Percentiles rank a stretch among this genome's conserved stretches.
Conservation (phyloP, 192 early-diverging fungal species). For the Ambispora gerdemannii region DNA sequence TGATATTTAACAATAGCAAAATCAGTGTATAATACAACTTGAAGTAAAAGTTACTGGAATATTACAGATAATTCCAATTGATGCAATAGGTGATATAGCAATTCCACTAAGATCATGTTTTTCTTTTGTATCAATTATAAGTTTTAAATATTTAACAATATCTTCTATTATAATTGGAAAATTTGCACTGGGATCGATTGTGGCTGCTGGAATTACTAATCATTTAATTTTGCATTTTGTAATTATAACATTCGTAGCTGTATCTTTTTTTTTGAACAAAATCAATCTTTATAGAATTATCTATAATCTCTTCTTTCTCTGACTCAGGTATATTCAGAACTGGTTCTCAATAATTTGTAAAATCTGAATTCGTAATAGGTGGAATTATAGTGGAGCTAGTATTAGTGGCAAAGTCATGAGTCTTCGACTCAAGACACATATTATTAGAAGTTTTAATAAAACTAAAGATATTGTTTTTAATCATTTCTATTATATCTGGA, state of each 20-base stretch:
- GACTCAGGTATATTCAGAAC: not conserved
- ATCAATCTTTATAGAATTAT: not conserved
- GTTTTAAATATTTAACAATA: not conserved
- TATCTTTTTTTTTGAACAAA: slow-evolving; percentile 14
- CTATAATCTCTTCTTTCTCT: not conserved
- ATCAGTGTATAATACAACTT: too few relatives aligned
- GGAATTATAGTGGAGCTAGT: not conserved
- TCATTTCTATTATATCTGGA: not conserved
- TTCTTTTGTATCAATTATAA: not conserved
- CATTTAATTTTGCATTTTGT: slow-evolving; percentile 3
- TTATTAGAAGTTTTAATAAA: too few relatives aligned
- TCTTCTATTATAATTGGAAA: slow-evolving; percentile 3
- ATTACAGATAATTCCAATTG: too few relatives aligned
- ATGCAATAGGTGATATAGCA: too few relatives aligned
- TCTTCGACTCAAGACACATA: too few relatives aligned
- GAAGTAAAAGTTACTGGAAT: too few relatives aligned
- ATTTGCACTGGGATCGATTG: not conserved
- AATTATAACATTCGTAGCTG: not conserved
- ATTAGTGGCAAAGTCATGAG: too few relatives aligned
- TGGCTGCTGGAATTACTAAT: slow-evolving; percentile 3
- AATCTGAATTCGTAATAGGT: too few relatives aligned
- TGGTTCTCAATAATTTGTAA: slow-evolving; percentile 11
- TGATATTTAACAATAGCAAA: too few relatives aligned
- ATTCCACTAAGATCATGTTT: too few relatives aligned
- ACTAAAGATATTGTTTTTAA: not conserved